Base-by-base conservation (phyloP, 1,284 basidiomycete genomes). In the Trichosporon ovoides region DNA sequence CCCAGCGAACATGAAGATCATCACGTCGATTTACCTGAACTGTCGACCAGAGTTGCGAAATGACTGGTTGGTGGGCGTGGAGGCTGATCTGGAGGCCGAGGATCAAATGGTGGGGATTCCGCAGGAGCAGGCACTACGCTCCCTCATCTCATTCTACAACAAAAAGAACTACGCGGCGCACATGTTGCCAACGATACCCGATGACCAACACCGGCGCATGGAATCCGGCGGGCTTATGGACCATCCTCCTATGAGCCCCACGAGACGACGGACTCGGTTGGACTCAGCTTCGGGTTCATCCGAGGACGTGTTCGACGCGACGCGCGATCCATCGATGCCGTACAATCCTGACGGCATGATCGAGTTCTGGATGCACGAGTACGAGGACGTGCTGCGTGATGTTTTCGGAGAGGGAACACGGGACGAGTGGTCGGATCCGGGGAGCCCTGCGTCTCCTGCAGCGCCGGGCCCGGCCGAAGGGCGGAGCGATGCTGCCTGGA, bases 1-100 rank as follows among this genome's bases (percentile, higher is more conserved):
- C 28, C 0, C 69, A 95, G 91, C 89, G 22, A 99, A 98, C 74
- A 99, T 99, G 96, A 96, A 98, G 78, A 90, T 98, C 61, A 98
- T 99, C 71, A 99, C 96, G 4, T 87, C 91, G 31, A 98, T 99
- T 65, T 98, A 99, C 76, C 81, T 98, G 60, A 96, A 97, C 71
- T 98, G 94, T 74, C 83, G 95, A 55, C 95, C 96, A 11, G 93
- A 97, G 70, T 81, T 99, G 53, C 84, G 95, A 37, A 96, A 99
- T 75, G 96, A 98, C 72, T 99, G 96, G 96, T 81, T 98, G 37
- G 89, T 91, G 13, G 91, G 92, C 2, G 87, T 86, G 18, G 96
- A 98, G 72, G 86, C 91, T 7, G 95, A 98, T 68, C 89, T 91
- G 63, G 89, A 90, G 56, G 82, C 87, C 31, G 95, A 83, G 50